Evolutionary conservation across 1,139 yeast genomes (phyloP), one percentile per base, ranked within the genome.

Genomic region (Diutina mesorugosa): DNA sequence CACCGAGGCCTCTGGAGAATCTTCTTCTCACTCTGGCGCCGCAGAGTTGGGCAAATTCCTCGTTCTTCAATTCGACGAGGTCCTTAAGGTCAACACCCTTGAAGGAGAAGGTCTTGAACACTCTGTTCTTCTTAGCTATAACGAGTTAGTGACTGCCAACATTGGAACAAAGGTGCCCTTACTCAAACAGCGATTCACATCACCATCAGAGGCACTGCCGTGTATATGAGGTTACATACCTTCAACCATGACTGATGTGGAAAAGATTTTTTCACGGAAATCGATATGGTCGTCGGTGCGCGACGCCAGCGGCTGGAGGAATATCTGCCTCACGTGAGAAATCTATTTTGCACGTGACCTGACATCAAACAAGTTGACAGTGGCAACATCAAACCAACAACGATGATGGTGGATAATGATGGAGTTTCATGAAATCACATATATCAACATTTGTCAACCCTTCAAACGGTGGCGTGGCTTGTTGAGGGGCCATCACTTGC

Each of bases 21-120:
- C 96, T 90, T 88, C 99, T 89, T 87, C 98, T 91, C 74, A 93
- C 97, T 84, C 99, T 90, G 72, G 99, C 96, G 74, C 89, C 90
- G 74, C 96, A 90, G 74, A 93, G 83, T 79, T 90, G 87, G 79
- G 95, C 87, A 81, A 95, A 91, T 74, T 93, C 98, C 81, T 91
- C 97, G 70, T 91, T 88, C 78, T 91, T 84, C 85, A 93, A 81
- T 78, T 87, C 95, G 76, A 91, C 84, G 75, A 95, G 85, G 74
- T 93, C 90, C 74, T 87, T 86, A 74, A 95, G 89, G 78, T 91
- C 97, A 74, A 93, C 96, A 78, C 99, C 99, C 80, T 95, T 91
- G 96, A 83, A 93, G 71, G 96, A 85, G 88, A 91, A 91, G 83
- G 96, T 83, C 85, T 87, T 90, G 87, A 91, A 90, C 78, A 76